Percentiles rank a stretch among this genome's conserved stretches.
These are phyloP conservation scores for Phytophthora aleatoria DNA, from an alignment of 352 stramenopile genomes.

Conservation along the genomic window DNA sequence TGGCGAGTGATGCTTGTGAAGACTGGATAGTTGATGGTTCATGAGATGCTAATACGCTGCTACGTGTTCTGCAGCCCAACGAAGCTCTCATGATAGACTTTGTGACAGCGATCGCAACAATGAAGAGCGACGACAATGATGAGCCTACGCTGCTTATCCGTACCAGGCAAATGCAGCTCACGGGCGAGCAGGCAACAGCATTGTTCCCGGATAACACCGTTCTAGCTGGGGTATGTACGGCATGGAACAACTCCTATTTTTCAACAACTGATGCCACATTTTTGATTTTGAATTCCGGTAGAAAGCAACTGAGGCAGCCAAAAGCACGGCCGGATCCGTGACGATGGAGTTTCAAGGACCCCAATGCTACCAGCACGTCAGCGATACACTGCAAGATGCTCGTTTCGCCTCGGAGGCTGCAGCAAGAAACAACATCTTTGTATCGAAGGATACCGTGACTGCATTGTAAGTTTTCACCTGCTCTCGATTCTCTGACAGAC, in stretches of 20 bases:
- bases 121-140: constrained; percentile 6
- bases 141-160: constrained; percentile 41
- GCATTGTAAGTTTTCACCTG: constrained; percentile 37
- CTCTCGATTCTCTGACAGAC: background rate
- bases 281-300: constrained; percentile 12
- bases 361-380: constrained; percentile 23
- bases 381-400: constrained; percentile 26
- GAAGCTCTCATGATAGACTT: constrained; percentile 56
- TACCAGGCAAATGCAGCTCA: constrained; percentile 60
- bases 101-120: constrained; percentile 32
- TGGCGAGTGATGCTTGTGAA: constrained; percentile 18
- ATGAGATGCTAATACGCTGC: background rate
- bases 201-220: constrained; percentile 34
- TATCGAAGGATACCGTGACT: constrained; percentile 32
- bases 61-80: constrained; percentile 33
- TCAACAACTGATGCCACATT: background rate
- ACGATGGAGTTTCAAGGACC: constrained; percentile 65
- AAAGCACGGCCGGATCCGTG: constrained; percentile 45
- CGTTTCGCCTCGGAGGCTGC: constrained; percentile 28
- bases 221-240: constrained; percentile 20
- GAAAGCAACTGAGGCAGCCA: constrained; percentile 39
- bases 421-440: constrained; percentile 27
- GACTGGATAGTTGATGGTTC: background rate
- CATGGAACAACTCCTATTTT: background rate
- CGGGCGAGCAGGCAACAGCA: constrained; percentile 34